These are phyloP conservation scores for Heliocybe sulcata DNA, from an alignment of 1,284 basidiomycete genomes.

Conservation along the genomic window DNA sequence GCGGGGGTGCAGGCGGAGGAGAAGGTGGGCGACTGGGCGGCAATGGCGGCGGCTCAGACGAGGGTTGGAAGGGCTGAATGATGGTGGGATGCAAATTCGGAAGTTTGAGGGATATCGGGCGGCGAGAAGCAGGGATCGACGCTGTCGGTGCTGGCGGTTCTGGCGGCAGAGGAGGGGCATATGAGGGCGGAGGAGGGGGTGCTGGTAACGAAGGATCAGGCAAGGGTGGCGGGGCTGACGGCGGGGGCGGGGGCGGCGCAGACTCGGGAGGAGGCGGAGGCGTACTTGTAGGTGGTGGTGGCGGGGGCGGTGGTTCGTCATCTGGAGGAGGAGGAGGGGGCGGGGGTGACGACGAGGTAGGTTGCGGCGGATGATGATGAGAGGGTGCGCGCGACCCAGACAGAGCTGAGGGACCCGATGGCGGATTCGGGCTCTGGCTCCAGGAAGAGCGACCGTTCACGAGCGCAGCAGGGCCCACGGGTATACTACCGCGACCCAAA, in stretches of 20 bases:
- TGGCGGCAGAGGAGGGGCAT: slow-evolving; percentile 12
- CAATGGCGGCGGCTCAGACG: slow-evolving; percentile 5
- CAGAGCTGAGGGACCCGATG: slow-evolving; percentile 11
- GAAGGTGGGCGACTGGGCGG: slow-evolving; percentile 3
- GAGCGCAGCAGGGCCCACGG: neutral
- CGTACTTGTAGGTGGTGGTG: slow-evolving; percentile 10
- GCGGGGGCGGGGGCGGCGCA: neutral
- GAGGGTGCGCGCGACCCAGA: slow-evolving; percentile 11
- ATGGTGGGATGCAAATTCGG: neutral
- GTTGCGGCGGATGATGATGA: slow-evolving; percentile 7
- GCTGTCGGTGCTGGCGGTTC: slow-evolving; percentile 5
- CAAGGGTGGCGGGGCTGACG: slow-evolving; percentile 1
- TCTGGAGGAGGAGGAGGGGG: slow-evolving; percentile 6
- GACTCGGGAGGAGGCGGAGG: neutral
- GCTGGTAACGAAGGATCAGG: neutral
- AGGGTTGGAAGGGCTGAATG: neutral
- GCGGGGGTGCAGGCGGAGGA: slow-evolving; percentile 6
- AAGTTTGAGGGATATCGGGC: slow-evolving; percentile 1
- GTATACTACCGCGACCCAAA: neutral
- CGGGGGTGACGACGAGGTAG: slow-evolving; percentile 6
- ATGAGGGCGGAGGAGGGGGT: slow-evolving; percentile 5
- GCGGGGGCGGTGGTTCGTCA: slow-evolving; percentile 5
- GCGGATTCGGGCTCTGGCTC: slow-evolving; percentile 10
- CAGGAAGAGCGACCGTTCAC: neutral
- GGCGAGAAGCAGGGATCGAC: slow-evolving; percentile 9